Conservation (phyloP, 768 basidiomycete genomes). For the Boletus bicolor region DNA sequence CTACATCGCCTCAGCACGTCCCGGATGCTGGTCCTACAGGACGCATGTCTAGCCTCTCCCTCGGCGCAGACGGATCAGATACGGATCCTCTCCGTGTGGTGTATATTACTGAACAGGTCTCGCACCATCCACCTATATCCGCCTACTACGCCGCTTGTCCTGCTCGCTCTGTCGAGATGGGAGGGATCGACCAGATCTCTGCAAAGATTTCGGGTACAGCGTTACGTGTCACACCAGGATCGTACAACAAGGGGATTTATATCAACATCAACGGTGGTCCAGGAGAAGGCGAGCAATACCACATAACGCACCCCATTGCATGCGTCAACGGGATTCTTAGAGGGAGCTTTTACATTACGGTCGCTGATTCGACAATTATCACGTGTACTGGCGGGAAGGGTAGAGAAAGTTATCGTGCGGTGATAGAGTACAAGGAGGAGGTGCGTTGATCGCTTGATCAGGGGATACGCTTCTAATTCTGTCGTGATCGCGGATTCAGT, state of each 20-base stretch:
- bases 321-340: conserved; percentile 89
- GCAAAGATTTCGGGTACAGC: conserved; percentile 90
- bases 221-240: conserved; percentile 77
- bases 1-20: conserved; percentile 46
- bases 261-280: conserved; percentile 69
- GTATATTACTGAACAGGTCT: conserved; percentile 90
- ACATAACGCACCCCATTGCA: conserved; percentile 87
- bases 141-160: conserved; percentile 81
- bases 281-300: conserved; percentile 78
- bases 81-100: conserved; percentile 56
- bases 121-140: conserved; percentile 95
- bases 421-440: conserved; percentile 97
- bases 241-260: conserved; percentile 86
- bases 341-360: conserved; percentile 88
- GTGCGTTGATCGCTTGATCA: conserved; percentile 40
- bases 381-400: conserved; percentile 72
- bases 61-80: conserved; percentile 37
- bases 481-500: conserved; percentile 36
- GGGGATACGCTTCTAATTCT: neutral
- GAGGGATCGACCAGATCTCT: conserved; percentile 88
- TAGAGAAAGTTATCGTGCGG: conserved; percentile 63
- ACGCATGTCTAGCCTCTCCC: conserved; percentile 59
- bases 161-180: conserved; percentile 62
- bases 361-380: conserved; percentile 74
- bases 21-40: conserved; percentile 43